Base-by-base conservation (phyloP, 2,329 filamentous ascomycete species). In the Ophiostoma ips region DNA sequence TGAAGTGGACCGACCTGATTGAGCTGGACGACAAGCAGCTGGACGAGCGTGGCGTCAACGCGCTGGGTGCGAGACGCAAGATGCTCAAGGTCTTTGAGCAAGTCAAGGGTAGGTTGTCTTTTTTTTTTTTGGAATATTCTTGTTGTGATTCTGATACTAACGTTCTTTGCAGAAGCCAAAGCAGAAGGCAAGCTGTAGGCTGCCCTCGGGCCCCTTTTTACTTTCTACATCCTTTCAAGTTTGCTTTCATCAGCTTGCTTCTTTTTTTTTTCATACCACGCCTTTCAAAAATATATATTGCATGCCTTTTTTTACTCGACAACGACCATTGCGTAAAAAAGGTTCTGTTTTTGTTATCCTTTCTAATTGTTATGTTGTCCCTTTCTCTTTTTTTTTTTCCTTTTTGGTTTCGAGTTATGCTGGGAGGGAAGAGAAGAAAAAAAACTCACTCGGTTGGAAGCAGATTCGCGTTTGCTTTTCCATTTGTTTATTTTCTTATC, bases 71-170 rank as follows among this genome's bases (percentile, higher is more conserved):
- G 16, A 76, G 92, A 58, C 84, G 90, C 64, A 98, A 98, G 77
- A 94, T 98, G 87, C 71, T 98, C 54, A 98, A 98, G 79, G 92
- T 96, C 51, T 96, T 96, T 67, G 92, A 96, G 60, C 89, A 95
- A 71, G 90, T 96, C 61, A 87, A 81, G 68, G 84, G 79, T 81
- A 68, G 56, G 68, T 45, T 15, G 30, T 46, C 11, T 49, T 24
- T 16, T 7, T 9, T 44, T 46, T 10, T 34, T 33, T 15, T 18
- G 1, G n/a, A n/a, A 16, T 46, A 35, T 16, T 18, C 11, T 13
- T 7, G 5, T 35, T 5, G 18, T 16, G 19, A 21, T 10, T 12
- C 24, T 28, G 24, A 28, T 28, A 28, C 24, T 28, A 28, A 28
- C 24, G 8, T 28, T 28, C 8, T 28, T 28, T 28, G 52, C 59